phyloP scores from a whole-genome alignment of 768 basidiomycete genomes.

The Rhodocollybia butyracea region DNA sequence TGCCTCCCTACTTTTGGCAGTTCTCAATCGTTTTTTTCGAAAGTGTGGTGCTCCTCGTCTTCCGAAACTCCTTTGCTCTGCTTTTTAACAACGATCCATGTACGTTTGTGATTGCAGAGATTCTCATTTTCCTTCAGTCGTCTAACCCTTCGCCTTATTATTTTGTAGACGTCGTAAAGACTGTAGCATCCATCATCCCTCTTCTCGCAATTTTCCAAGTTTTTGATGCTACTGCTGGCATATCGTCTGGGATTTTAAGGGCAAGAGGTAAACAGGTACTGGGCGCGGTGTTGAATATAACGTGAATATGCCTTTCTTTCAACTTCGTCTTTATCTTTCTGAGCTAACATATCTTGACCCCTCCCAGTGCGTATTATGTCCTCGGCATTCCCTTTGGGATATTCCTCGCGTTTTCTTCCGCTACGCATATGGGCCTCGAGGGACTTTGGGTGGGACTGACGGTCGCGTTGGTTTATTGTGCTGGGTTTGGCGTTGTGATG shows the following conservation, averaged over 20 bases:
- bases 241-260: conserved; percentile 76
- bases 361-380: conserved; percentile 4
- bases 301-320: conserved; percentile 30
- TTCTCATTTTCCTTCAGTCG: neutral
- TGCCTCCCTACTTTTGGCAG: neutral
- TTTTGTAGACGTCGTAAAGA: conserved; percentile 44
- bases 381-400: conserved; percentile 76
- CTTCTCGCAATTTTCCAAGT: conserved; percentile 81
- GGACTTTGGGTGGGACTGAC: conserved; percentile 90
- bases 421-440: conserved; percentile 45
- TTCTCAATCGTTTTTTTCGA: neutral
- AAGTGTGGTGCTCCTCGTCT: conserved; percentile 53
- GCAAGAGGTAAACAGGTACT: conserved; percentile 77
- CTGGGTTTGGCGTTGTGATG: conserved; percentile 50
- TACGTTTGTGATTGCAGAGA: conserved; percentile 24
- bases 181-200: conserved; percentile 71
- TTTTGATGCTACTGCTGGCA: conserved; percentile 71
- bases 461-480: conserved; percentile 55
- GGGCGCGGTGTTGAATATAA: conserved; percentile 78
- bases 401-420: conserved; percentile 62
- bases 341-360: conserved; percentile 75
- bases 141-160: conserved; percentile 26
- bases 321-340: conserved; percentile 27
- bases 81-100: conserved; percentile 71
- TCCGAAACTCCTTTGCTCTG: conserved; percentile 66